Conservation (phyloP, 805 yeast genomes). For the Grigorovia transvaalensis region DNA sequence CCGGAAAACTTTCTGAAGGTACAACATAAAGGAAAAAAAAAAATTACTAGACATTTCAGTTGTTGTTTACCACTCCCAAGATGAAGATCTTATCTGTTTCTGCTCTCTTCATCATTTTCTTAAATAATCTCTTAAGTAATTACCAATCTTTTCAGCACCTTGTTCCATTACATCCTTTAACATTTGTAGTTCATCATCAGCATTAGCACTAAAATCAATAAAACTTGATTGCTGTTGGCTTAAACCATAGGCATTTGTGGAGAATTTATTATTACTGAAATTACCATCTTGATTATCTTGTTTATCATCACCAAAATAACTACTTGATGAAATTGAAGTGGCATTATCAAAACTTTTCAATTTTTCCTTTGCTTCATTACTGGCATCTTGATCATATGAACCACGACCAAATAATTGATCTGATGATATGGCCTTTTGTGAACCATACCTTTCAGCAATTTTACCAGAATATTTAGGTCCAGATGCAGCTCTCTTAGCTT, state of each 20-base stretch:
- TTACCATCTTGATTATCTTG: conserved; percentile 26
- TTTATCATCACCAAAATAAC: conserved; percentile 84
- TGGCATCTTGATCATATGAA: conserved; percentile 63
- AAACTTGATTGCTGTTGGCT: conserved; percentile 35
- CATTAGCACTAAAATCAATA: conserved; percentile 59
- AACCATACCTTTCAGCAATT: conserved; percentile 68
- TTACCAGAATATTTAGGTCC: conserved; percentile 64
- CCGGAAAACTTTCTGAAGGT: background rate
- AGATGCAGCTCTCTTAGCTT: conserved; percentile 33
- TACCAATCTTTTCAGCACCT: conserved; percentile 85
- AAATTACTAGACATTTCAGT: too few species aligned
- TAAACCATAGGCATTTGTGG: conserved; percentile 9
- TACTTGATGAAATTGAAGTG: conserved; percentile 79
- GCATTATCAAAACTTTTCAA: conserved; percentile 78
- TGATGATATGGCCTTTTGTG: conserved; percentile 89
- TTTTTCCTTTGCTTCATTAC: conserved; percentile 72
- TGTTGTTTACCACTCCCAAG: background rate
- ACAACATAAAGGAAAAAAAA: background rate
- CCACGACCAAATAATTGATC: conserved; percentile 92
- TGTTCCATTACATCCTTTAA: conserved; percentile 86
- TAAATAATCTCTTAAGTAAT: conserved; percentile 76
- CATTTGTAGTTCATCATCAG: conserved; percentile 83
- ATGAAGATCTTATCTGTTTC: background rate
- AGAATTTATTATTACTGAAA: conserved; percentile 3
- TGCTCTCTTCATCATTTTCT: conserved; percentile 27